Base-by-base conservation (phyloP, 2,329 filamentous ascomycete genomes). In the Cryphonectria radicalis region DNA sequence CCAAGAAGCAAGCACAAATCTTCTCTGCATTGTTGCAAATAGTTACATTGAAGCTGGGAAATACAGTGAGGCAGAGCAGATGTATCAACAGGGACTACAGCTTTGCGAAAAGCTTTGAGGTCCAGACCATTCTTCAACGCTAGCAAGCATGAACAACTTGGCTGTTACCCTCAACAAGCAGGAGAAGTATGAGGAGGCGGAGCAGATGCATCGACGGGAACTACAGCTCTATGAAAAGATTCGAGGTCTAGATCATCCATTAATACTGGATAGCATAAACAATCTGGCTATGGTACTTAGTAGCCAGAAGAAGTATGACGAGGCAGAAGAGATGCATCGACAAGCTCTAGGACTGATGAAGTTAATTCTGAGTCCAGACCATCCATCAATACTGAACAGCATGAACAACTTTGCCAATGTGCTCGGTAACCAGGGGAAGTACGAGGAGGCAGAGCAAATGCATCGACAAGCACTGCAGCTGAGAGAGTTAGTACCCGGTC, bases 31-130 rank as follows among this genome's bases (percentile, higher is more conserved):
- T 50, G 43, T 50, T 22, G 43, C 43, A 22, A 19, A 50, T 6
- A 50, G 43, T 76, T 76, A 6, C 55, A 13, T 3, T 19, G 10
- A 32, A 25, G 53, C 10, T 57, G 53, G 53, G 3, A 57, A 57
- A 28, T 57, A 57, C n/a, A 13, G 28, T 10, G n/a, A 64, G 62
- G 62, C 40, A 10, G 37, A 64, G 46, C 35, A 70, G 67, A 32
- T 72, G 28, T 28, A 28, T 28, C 28, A 28, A 28, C 28, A 28
- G 28, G 28, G 28, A 28, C 28, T 28, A 28, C 28, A 28, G 28
- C 28, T 28, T 28, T 28, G 28, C 28, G 28, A 28, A 28, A 28
- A 28, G 28, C 28, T 28, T 28, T 28, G 28, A 28, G 28, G 28
- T 28, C 28, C 28, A 28, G 28, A 28, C 28, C 2, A 28, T 28